phyloP scores from a whole-genome alignment of 192 early-diverging fungal species.

The Cladochytrium replicatum region DNA sequence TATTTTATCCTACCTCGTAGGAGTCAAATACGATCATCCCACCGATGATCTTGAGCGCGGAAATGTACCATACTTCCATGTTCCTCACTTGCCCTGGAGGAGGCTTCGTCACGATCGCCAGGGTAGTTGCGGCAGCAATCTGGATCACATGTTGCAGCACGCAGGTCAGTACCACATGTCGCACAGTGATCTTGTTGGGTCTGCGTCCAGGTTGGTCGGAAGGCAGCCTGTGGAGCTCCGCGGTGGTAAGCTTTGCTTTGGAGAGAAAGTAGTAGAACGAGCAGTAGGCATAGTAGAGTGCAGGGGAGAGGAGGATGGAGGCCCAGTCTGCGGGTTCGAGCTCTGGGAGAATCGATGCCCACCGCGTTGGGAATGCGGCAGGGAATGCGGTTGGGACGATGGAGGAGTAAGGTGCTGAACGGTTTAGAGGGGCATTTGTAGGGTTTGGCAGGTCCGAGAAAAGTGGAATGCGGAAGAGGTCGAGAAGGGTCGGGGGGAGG shows the following conservation, averaged over 20 bases:
- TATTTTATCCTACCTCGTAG: constrained; percentile 25
- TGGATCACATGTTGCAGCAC: constrained; percentile 61
- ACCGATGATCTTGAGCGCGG: constrained; percentile 21
- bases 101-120: constrained; percentile 25
- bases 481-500: too few relatives aligned
- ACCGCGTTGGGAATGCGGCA: too few relatives aligned
- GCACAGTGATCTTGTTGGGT: constrained; percentile 55
- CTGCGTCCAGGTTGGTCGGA: constrained; percentile 40
- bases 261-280: constrained; percentile 55
- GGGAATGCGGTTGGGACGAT: too few relatives aligned
- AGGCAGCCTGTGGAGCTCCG: constrained; percentile 62
- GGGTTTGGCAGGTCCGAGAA: too few relatives aligned
- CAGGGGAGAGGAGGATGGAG: constrained; percentile 40
- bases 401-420: too few relatives aligned
- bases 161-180: constrained; percentile 53
- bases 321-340: too few relatives aligned
- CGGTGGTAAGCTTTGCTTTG: constrained; percentile 38
- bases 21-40: constrained; percentile 32
- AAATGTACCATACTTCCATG: constrained; percentile 23
- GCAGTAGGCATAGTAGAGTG: constrained; percentile 62
- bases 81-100: constrained; percentile 14
- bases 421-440: too few relatives aligned
- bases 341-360: too few relatives aligned
- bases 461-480: too few relatives aligned
- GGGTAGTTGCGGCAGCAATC: constrained; percentile 27